phyloP scores from a whole-genome alignment of 345 rosid species.

The Mangifera indica region DNA sequence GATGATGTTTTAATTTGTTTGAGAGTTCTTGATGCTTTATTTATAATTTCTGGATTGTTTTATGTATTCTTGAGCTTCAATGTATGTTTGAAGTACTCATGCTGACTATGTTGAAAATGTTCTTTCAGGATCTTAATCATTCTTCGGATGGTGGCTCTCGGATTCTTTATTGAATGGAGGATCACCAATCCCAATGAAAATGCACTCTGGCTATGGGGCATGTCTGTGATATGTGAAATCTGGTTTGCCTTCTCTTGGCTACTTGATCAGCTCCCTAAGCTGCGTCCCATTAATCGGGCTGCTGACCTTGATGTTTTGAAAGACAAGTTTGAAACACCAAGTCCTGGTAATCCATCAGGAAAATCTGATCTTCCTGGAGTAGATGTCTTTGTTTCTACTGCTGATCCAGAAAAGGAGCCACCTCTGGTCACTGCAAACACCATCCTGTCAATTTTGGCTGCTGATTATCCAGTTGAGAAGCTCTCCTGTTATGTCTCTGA shows the following conservation, averaged over 20 bases:
- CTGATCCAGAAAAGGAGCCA: slow-evolving; percentile 84
- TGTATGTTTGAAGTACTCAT: too few species aligned
- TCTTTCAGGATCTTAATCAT: slow-evolving; percentile 56
- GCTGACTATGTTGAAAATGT: background rate
- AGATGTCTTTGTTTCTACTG: slow-evolving; percentile 83
- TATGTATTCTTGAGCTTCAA: too few species aligned
- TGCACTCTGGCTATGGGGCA: slow-evolving; percentile 79
- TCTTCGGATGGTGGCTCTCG: slow-evolving; percentile 55
- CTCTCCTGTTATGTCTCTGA: slow-evolving; percentile 82
- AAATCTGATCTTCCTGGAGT: slow-evolving; percentile 81
- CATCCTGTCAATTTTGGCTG: slow-evolving; percentile 70
- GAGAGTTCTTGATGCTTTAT: too few species aligned
- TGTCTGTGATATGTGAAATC: slow-evolving; percentile 73
- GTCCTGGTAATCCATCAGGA: slow-evolving; percentile 46
- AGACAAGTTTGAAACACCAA: slow-evolving; percentile 62
- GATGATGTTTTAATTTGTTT: too few species aligned
- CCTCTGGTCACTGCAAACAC: slow-evolving; percentile 85
- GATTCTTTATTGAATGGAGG: slow-evolving; percentile 68
- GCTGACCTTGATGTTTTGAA: slow-evolving; percentile 56
- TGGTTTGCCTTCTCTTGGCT: slow-evolving; percentile 95
- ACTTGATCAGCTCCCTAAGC: slow-evolving; percentile 84
- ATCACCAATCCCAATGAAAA: slow-evolving; percentile 61
- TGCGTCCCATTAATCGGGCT: slow-evolving; percentile 56
- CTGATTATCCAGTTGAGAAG: slow-evolving; percentile 76
- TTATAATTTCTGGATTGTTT: too few species aligned